Evolutionary conservation across 2,329 filamentous ascomycete genomes (phyloP), one percentile per base, ranked within the genome.

Genomic region (Xylaria sp.): DNA sequence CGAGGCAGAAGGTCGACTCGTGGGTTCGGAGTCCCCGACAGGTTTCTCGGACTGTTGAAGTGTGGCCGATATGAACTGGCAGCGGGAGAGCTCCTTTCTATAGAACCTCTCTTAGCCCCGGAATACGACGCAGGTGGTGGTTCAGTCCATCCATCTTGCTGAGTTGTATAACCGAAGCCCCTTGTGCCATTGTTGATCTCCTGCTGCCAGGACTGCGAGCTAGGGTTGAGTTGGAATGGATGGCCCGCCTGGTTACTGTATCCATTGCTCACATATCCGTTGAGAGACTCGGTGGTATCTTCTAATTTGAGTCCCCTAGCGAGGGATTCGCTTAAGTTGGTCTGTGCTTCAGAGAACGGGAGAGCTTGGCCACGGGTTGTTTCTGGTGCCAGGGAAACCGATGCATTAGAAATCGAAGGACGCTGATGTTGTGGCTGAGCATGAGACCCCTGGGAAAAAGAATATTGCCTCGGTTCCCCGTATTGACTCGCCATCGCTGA

Each of bases 201-300:
- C 7, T 77, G 76, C 57, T 77, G 77, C 85, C 85, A 87, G 2
- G 83, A 70, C 69, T 84, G 82, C 4, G 83, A 83, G 7, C 77
- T 80, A 0, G 84, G 82, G 69, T 86, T 85, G 69, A 83, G 77
- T 69, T 84, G 82, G 72, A 85, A 85, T 5, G 80, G 77, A 59
- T 81, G 81, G 32, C 64, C 65, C 2, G 69, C 67, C 2, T 71
- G 70, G 54, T 70, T 73, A 56, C 68, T 74, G 34, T 72, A 67
- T 11, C 71, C 73, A 59, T 72, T 76, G 12, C 69, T 64, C 17
- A 54, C 27, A 67, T 73, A 74, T 1, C 64, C 69, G 30, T 68
- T 57, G 8, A 68, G 21, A 27, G 63, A 19, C 34, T 77, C 78
- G 2, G 72, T 27, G 8, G 48, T 68, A 32, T 80, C 79, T 17